Percentiles rank a stretch among this genome's conserved stretches.
These are phyloP conservation scores for Suillus subalutaceus DNA, from an alignment of 768 basidiomycete species.

Conservation along the genomic window DNA sequence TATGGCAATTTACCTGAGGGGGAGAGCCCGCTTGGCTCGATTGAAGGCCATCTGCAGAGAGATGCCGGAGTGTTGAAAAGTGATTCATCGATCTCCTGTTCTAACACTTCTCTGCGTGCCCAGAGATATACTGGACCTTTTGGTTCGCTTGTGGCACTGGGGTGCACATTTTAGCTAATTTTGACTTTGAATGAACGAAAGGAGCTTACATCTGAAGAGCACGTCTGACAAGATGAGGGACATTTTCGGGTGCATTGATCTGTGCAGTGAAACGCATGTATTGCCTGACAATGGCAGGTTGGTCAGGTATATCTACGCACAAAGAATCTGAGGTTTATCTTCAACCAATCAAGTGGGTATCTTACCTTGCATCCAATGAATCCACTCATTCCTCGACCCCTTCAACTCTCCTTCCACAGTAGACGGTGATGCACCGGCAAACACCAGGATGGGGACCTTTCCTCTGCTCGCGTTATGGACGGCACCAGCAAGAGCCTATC, in stretches of 20 bases:
- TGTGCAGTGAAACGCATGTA: constrained; percentile 74
- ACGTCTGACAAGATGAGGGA: constrained; percentile 54
- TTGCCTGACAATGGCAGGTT: constrained; percentile 68
- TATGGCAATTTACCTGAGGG: constrained; percentile 30
- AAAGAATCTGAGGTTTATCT: background rate
- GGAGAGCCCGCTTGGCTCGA: constrained; percentile 54
- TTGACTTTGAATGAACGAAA: background rate
- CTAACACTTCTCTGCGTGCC: constrained; percentile 72
- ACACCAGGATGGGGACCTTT: constrained; percentile 66
- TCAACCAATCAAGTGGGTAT: background rate
- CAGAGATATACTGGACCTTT: constrained; percentile 77
- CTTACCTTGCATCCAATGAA: constrained; percentile 71
- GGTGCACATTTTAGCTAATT: constrained; percentile 7
- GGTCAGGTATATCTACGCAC: constrained; percentile 65
- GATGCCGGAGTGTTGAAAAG: constrained; percentile 34
- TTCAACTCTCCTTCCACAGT: constrained; percentile 56
- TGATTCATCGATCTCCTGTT: constrained; percentile 55
- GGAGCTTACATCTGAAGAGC: constrained; percentile 62
- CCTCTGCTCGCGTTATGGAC: constrained; percentile 71
- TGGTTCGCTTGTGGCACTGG: constrained; percentile 68
- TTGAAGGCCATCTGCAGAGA: constrained; percentile 50
- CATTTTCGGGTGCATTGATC: constrained; percentile 55
- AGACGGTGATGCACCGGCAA: constrained; percentile 71
- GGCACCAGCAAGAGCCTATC: constrained; percentile 66
- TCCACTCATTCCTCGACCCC: constrained; percentile 73